Evolutionary conservation across 2,329 filamentous ascomycete species (phyloP), one percentile per base, ranked within the genome.

Genomic region (Elsinoe australis): DNA sequence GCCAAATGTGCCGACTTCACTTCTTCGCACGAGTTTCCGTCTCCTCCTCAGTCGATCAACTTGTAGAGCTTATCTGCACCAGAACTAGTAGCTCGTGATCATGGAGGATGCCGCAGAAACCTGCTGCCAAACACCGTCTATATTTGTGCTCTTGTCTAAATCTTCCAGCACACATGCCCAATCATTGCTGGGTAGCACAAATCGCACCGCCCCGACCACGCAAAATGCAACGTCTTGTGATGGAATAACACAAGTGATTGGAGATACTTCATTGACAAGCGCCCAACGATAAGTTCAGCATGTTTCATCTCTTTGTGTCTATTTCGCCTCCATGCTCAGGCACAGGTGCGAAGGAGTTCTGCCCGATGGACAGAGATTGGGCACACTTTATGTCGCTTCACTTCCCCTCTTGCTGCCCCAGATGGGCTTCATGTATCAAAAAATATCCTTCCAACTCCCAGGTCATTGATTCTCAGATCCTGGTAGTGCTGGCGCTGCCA

Each of bases 1-100:
- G 18, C 10, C 22, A n/a, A n/a, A n/a, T n/a, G n/a, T 24, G 36
- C 36, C 36, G 36, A 41, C 36, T 41, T 41, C 36, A 41, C 36
- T 26, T 15, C 36, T 8, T 41, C 14, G 5, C 28, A 10, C 12
- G n/a, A 39, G 14, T 15, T 26, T 41, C n/a, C 4, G 12, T 7
- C 22, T 28, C 36, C 7, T 14, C 15, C 35, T 15, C 15, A 17
- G 10, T 36, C 9, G 14, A 2, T 5, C 33, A 3, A 36, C 7
- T 15, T 9, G 17, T 5, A 36, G 4, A 19, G 9, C 17, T 4
- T 18, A 36, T 36, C 17, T 36, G n/a, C 33, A n/a, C n/a, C n/a
- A n/a, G n/a, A n/a, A n/a, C n/a, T n/a, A n/a, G n/a, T n/a, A n/a
- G n/a, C 33, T 14, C 33, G 10, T 36, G 14, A 38, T 12, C 34